Evolutionary conservation across 495 filamentous ascomycete species (phyloP).

Genomic region (Hypoxylon intermedium): DNA sequence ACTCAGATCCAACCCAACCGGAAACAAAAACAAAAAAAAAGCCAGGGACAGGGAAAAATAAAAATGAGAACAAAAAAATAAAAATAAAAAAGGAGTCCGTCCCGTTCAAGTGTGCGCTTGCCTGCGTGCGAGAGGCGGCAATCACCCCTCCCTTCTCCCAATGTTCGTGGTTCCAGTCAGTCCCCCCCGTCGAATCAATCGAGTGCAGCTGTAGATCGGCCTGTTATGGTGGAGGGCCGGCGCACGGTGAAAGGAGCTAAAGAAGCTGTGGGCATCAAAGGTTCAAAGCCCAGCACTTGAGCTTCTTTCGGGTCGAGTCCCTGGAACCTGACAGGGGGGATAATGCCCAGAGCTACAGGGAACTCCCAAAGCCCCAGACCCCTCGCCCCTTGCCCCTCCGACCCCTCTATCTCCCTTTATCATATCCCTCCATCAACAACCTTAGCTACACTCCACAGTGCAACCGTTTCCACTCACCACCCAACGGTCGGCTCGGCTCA

Average conservation of each 20-base stretch:
- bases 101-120: constrained; percentile 23
- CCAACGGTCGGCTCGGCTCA: constrained; percentile 28
- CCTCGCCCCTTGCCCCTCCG: constrained; percentile 1
- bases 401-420: constrained; percentile 13
- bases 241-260: constrained; percentile 23
- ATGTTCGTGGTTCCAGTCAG: constrained; percentile 29
- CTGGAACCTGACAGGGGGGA: constrained; percentile 12
- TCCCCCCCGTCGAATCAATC: constrained; percentile 18
- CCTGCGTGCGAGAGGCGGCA: constrained; percentile 14
- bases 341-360: background rate
- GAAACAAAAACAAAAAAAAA: background rate
- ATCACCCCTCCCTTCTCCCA: constrained; percentile 21
- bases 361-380: background rate
- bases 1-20: background rate
- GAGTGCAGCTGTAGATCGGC: constrained; percentile 14
- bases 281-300: constrained; percentile 22
- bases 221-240: constrained; percentile 17
- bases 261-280: constrained; percentile 36
- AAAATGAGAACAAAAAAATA: background rate
- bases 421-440: background rate
- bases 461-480: background rate
- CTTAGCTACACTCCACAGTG: constrained; percentile 8
- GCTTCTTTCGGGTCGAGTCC: constrained; percentile 31
- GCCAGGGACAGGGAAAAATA: background rate
- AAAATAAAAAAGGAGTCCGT: background rate